A percentile compares a stretch with the other conserved stretches of the same genome.
phyloP scores from a whole-genome alignment of 148 eudicot species.

The Camellia sinensis region DNA sequence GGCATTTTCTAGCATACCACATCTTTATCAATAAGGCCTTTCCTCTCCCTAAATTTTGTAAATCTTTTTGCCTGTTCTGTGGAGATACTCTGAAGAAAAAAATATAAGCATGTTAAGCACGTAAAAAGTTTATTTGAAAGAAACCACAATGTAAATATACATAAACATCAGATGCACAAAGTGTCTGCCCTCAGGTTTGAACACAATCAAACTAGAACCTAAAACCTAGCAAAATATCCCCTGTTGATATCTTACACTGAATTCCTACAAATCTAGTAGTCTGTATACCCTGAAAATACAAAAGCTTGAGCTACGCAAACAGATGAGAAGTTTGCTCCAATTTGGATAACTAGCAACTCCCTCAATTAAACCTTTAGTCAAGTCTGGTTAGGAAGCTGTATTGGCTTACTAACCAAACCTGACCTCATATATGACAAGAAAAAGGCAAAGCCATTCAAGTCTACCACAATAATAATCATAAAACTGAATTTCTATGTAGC shows the following conservation, averaged over 20 bases:
- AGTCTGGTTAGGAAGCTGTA: background rate
- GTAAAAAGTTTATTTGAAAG: background rate
- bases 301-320: background rate
- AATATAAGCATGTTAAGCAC: background rate
- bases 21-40: slow-evolving; percentile 95
- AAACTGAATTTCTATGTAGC: background rate
- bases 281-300: background rate
- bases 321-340: background rate
- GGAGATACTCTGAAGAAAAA: slow-evolving; percentile 71
- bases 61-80: slow-evolving; percentile 83
- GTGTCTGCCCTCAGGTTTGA: too few species aligned
- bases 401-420: background rate
- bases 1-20: slow-evolving; percentile 57
- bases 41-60: slow-evolving; percentile 92
- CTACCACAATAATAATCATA: background rate
- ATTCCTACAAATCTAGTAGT: background rate
- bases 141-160: slow-evolving; percentile 11
- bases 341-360: background rate
- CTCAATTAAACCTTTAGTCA: too few species aligned
- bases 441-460: background rate
- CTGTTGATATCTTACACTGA: background rate
- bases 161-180: background rate
- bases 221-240: background rate
- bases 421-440: background rate
- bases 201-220: too few species aligned